Conservation (phyloP, 2,329 filamentous ascomycete genomes). For the Clarireedia paspali region DNA sequence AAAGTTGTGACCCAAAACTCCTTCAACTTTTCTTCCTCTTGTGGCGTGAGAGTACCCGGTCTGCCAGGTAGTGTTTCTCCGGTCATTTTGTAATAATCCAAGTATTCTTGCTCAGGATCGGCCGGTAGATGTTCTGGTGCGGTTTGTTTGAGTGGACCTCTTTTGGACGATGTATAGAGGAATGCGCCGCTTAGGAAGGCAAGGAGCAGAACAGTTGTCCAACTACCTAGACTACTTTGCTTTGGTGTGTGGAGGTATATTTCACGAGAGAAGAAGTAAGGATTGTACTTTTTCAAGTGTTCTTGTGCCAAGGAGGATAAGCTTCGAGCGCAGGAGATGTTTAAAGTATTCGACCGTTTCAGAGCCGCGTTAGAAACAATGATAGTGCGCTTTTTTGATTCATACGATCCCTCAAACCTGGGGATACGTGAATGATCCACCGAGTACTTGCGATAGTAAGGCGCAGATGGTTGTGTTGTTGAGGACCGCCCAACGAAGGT, state of each 20-base stretch:
- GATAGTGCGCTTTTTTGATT: not conserved
- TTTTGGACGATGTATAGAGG: conserved; percentile 9
- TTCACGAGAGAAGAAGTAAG: not conserved
- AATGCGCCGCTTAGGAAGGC: conserved; percentile 9
- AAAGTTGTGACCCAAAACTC: conserved; percentile 77
- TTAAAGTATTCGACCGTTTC: conserved; percentile 1
- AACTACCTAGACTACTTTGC: conserved; percentile 5
- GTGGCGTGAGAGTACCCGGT: conserved; percentile 77
- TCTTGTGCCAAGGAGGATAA: not conserved
- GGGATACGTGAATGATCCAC: not conserved
- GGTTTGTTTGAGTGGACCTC: not conserved
- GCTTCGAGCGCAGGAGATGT: not conserved
- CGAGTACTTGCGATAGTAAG: conserved; percentile 1
- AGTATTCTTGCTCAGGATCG: conserved; percentile 10
- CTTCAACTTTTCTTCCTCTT: conserved; percentile 81
- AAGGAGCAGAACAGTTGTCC: conserved; percentile 6
- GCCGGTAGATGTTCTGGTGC: not conserved
- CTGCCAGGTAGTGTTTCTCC: conserved; percentile 55
- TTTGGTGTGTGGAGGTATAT: not conserved
- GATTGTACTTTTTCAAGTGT: not conserved
- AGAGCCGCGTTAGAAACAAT: not conserved
- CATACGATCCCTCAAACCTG: not conserved
- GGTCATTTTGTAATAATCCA: conserved; percentile 32
- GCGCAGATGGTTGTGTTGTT: not conserved
- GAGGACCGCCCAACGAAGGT: not conserved